Evolutionary conservation across 805 yeast species (phyloP).

Genomic region (Priceomyces haplophilus): DNA sequence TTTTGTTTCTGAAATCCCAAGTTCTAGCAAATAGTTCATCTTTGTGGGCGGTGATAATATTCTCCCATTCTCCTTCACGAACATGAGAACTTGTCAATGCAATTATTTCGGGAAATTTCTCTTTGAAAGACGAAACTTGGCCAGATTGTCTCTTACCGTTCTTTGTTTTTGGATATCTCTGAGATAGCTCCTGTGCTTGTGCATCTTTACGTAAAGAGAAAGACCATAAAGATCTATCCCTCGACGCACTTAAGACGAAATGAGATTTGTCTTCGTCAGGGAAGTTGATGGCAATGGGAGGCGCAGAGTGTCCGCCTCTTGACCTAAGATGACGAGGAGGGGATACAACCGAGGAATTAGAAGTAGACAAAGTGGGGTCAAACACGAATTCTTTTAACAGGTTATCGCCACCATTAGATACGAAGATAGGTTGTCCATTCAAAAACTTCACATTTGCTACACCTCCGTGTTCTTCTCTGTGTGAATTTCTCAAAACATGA

Average conservation of each 20-base stretch:
- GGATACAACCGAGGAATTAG: slow-evolving; percentile 62
- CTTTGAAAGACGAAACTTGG: slow-evolving; percentile 49
- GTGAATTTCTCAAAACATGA: slow-evolving; percentile 71
- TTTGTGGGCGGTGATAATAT: slow-evolving; percentile 82
- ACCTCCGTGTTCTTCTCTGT: slow-evolving; percentile 73
- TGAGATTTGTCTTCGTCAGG: slow-evolving; percentile 77
- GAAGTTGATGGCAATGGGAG: slow-evolving; percentile 74
- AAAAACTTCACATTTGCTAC: slow-evolving; percentile 69
- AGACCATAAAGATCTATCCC: slow-evolving; percentile 84
- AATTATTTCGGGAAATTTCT: slow-evolving; percentile 74
- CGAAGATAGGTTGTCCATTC: slow-evolving; percentile 87
- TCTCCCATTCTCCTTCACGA: slow-evolving; percentile 90
- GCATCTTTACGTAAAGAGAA: slow-evolving; percentile 94
- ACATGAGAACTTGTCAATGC: slow-evolving; percentile 69
- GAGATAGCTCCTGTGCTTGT: slow-evolving; percentile 91
- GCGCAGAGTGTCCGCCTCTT: slow-evolving; percentile 96
- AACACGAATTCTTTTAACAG: slow-evolving; percentile 85
- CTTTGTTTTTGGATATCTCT: slow-evolving; percentile 48
- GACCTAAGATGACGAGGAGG: slow-evolving; percentile 92
- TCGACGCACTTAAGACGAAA: slow-evolving; percentile 79
- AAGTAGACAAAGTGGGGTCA: slow-evolving; percentile 79
- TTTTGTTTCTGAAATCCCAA: slow-evolving; percentile 79
- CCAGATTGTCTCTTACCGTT: slow-evolving; percentile 51
- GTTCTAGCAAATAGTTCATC: slow-evolving; percentile 82
- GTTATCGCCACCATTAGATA: slow-evolving; percentile 91